Evolutionary conservation across 192 early-diverging fungal species (phyloP).

Genomic region (Glomus cerebriforme): DNA sequence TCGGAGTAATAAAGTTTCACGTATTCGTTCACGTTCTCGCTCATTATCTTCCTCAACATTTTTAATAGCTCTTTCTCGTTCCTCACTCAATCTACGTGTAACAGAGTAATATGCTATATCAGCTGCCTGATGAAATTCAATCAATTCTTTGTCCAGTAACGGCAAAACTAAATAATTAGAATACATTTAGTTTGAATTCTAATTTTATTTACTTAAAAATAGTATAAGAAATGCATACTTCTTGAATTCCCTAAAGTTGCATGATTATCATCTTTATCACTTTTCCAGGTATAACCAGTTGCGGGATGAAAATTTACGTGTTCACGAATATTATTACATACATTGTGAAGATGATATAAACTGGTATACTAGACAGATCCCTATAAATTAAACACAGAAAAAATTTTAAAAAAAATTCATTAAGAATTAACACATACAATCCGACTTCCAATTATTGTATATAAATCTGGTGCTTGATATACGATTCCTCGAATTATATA

Average conservation of each 20-base stretch:
- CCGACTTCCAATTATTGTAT: slow-evolving; percentile 65
- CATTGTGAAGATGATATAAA: slow-evolving; percentile 53
- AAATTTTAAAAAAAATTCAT: background rate
- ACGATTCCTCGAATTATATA: slow-evolving; percentile 72
- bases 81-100: background rate
- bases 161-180: background rate
- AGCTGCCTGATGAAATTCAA: background rate
- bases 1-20: background rate
- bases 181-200: background rate
- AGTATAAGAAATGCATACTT: background rate
- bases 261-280: background rate
- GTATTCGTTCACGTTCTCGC: background rate
- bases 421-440: slow-evolving; percentile 47
- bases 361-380: slow-evolving; percentile 44
- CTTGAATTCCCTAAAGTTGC: background rate
- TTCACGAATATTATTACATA: slow-evolving; percentile 51
- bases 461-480: slow-evolving; percentile 69
- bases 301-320: slow-evolving; percentile 56
- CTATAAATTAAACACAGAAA: background rate
- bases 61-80: background rate
- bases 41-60: background rate
- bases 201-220: background rate
- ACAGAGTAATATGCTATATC: background rate
- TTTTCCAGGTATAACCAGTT: slow-evolving; percentile 59
- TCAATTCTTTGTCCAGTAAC: background rate